These are phyloP conservation scores for Solanum megistacrolobum DNA, from an alignment of 257 asterid genomes.

Conservation along the genomic window DNA sequence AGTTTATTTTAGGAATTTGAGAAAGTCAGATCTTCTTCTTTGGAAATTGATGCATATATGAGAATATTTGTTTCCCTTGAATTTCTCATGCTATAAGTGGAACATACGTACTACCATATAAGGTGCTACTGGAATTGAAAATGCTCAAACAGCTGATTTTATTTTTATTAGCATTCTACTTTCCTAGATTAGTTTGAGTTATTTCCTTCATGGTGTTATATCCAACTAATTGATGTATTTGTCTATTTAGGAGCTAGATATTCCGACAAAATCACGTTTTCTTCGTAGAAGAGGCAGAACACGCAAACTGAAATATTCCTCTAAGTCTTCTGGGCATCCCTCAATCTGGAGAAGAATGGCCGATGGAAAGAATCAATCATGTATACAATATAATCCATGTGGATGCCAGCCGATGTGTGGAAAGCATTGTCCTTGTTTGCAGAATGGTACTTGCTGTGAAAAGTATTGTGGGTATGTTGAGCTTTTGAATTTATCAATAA, in stretches of 20 bases:
- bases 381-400: conserved; percentile 71
- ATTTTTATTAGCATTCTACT: neutral
- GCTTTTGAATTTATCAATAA: neutral
- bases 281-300: conserved; percentile 87
- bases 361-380: conserved; percentile 76
- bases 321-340: conserved; percentile 98
- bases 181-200: neutral
- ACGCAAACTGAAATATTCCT: conserved; percentile 83
- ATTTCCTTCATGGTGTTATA: neutral
- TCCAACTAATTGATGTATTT: neutral
- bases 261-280: conserved; percentile 60
- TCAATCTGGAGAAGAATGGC: conserved; percentile 88
- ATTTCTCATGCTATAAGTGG: neutral
- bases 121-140: neutral
- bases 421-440: conserved; percentile 82
- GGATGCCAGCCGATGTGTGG: conserved; percentile 75
- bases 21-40: neutral
- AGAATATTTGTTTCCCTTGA: neutral
- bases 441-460: conserved; percentile 66
- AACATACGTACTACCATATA: neutral
- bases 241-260: conserved; percentile 40
- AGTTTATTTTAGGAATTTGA: neutral
- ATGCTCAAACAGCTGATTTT: neutral
- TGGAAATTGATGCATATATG: neutral
- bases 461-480: conserved; percentile 81